Conservation (phyloP, 2,329 filamentous ascomycete species). For the Meredithiella fracta region DNA sequence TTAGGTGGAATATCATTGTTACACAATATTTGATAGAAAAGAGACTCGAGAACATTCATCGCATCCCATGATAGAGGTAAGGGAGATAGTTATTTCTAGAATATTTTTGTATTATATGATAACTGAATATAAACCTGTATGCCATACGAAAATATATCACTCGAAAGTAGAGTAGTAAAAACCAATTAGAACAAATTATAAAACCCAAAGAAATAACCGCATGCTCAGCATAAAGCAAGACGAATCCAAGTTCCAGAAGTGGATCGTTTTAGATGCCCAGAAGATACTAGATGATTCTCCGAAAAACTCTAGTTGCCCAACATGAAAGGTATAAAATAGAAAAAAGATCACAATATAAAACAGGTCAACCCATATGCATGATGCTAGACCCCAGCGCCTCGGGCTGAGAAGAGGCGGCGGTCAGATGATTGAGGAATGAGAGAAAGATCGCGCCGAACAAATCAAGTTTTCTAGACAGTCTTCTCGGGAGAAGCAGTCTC, state of each 20-base stretch:
- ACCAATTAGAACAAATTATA: neutral
- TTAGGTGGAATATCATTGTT: neutral
- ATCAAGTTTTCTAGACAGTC: constrained; percentile 1
- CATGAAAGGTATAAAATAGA: constrained; percentile 12
- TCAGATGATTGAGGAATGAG: neutral
- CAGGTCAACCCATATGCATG: constrained; percentile 4
- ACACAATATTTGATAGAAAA: too few relatives aligned
- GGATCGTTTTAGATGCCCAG: neutral
- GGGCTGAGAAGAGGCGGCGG: constrained; percentile 2
- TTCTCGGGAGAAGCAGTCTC: constrained; percentile 11
- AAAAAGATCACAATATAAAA: constrained; percentile 5
- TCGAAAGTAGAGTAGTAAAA: constrained; percentile 2
- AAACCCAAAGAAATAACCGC: constrained; percentile 3
- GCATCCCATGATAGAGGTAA: neutral
- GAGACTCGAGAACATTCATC: neutral
- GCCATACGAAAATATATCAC: neutral
- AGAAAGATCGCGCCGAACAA: neutral
- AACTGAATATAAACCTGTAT: constrained; percentile 6
- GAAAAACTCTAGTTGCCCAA: constrained; percentile 13
- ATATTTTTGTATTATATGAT: neutral
- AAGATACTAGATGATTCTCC: neutral
- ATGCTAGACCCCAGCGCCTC: neutral
- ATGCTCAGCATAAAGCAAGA: neutral
- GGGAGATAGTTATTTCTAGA: neutral
- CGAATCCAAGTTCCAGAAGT: neutral